These are phyloP conservation scores for Ilex paraguariensis DNA, from an alignment of 305 asterid species.

Conservation along the genomic window DNA sequence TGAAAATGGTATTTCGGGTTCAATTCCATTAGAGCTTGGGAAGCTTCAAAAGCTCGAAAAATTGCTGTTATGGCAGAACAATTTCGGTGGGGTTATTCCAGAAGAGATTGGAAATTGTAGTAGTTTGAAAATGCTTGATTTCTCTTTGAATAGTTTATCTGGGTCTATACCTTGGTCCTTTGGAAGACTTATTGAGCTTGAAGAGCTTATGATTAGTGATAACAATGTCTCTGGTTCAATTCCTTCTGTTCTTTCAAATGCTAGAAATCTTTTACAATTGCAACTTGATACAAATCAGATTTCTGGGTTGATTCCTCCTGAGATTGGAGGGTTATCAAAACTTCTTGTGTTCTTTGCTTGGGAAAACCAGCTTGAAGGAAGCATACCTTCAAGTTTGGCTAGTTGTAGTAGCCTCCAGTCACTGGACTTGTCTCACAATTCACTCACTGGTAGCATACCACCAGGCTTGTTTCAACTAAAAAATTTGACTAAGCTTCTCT, in stretches of 20 bases:
- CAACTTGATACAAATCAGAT: slow-evolving; percentile 75
- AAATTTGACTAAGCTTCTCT: slow-evolving; percentile 63
- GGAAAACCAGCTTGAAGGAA: slow-evolving; percentile 80
- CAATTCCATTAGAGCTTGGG: slow-evolving; percentile 60
- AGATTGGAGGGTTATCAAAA: slow-evolving; percentile 48
- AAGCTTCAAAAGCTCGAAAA: slow-evolving; percentile 64
- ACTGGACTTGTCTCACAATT: slow-evolving; percentile 66
- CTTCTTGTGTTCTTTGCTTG: slow-evolving; percentile 75
- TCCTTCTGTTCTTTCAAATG: slow-evolving; percentile 70
- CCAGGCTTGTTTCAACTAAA: slow-evolving; percentile 48
- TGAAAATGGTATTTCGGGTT: slow-evolving; percentile 63
- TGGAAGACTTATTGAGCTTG: slow-evolving; percentile 58
- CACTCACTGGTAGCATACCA: slow-evolving; percentile 64
- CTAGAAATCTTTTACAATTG: slow-evolving; percentile 49
- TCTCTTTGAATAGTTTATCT: slow-evolving; percentile 54
- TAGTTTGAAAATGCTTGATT: slow-evolving; percentile 46
- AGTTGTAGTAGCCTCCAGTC: slow-evolving; percentile 68
- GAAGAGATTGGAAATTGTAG: slow-evolving; percentile 54
- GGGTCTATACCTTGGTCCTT: slow-evolving; percentile 58
- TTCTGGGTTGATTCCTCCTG: slow-evolving; percentile 62
- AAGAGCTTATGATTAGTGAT: slow-evolving; percentile 78
- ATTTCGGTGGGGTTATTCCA: slow-evolving; percentile 53
- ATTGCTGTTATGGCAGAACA: slow-evolving; percentile 73
- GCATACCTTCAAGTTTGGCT: slow-evolving; percentile 52
- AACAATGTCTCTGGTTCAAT: slow-evolving; percentile 82